Conservation (phyloP, 305 asterid genomes). For the Plantago coronopus region DNA sequence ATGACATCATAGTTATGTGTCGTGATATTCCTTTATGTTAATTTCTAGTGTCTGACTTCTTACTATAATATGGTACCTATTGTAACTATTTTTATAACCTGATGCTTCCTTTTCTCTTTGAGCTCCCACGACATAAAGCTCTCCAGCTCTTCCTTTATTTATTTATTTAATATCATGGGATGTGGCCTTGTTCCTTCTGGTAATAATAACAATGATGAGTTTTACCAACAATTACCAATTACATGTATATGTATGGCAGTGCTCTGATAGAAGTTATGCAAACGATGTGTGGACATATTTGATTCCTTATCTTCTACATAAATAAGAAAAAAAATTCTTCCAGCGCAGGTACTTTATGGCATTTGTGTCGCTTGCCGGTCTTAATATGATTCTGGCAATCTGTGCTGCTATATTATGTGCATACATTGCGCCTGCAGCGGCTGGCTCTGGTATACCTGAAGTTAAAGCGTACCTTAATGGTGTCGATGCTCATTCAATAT, state of each 20-base stretch:
- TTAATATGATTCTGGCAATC: conserved; percentile 51
- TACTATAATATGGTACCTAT: background rate
- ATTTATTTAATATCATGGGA: no score
- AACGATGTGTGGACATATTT: background rate
- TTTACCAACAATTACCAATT: no score
- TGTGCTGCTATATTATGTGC: conserved; percentile 83
- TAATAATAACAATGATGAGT: no score
- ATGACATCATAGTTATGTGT: background rate
- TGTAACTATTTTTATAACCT: background rate
- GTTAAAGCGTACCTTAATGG: conserved; percentile 97
- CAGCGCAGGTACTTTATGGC: conserved; percentile 61
- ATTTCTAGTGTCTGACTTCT: conserved; percentile 5
- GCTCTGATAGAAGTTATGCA: no score
- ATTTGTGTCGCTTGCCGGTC: conserved; percentile 66
- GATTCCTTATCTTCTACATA: conserved; percentile 19
- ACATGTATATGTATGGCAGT: no score
- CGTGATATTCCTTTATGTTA: background rate
- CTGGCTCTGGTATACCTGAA: conserved; percentile 99
- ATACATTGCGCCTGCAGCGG: conserved; percentile 89
- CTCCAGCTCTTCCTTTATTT: no score
- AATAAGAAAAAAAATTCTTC: conserved; percentile 27
- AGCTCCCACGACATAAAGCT: no score
- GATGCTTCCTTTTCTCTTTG: background rate
- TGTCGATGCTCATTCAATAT: conserved; percentile 85
- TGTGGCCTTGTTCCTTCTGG: no score